Evolutionary conservation across 2,329 filamentous ascomycete genomes (phyloP), one percentile per base, ranked within the genome.

Genomic region (Cercospora sojina): DNA sequence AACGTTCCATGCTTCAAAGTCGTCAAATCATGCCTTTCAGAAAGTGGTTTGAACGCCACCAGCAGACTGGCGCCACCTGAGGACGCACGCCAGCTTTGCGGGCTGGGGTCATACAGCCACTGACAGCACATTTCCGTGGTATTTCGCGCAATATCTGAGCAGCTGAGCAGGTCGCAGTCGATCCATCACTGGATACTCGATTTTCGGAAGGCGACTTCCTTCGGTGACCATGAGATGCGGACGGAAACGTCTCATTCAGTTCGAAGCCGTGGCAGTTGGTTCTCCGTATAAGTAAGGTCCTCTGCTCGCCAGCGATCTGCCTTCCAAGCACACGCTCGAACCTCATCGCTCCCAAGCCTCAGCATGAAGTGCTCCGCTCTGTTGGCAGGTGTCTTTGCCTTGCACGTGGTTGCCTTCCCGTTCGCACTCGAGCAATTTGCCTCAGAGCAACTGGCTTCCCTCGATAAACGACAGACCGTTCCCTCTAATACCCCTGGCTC

Each of bases 401-500:
- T 61, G 43, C 29, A 47, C n/a, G 53, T 32, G 12, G 9, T 13
- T 47, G 49, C 64, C 25, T 65, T 65, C 64, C 64, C 64, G 1
- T 61, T 60, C 12, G 58, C 59, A 16, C 64, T 65, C 18, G 57
- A 65, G 9, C 16, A 27, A 4, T 20, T 59, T n/a, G 58, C 49
- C 16, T 47, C 64, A 18, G 31, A 58, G 23, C 59, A 53, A 38
- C 35, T 25, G 51, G 64, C 59, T 58, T 35, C 35, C 27, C 35
- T 58, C 31, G 31, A 58, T 9, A 58, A 35, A 35, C 55, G 55
- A 12, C 55, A 58, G 31, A 32, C 49, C 32, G 57, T 41, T 35
- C 49, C 23, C 13, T 57, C 64, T 41, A 29, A 38, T n/a, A 66
- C 55, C n/a, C 64, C 64, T 16, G 59, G 62, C 49, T 51, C 66